Percentiles rank a stretch among this genome's conserved stretches.
These are phyloP conservation scores for Astrothelium subdiscretum DNA, from an alignment of 495 filamentous ascomycete genomes.

Conservation along the genomic window DNA sequence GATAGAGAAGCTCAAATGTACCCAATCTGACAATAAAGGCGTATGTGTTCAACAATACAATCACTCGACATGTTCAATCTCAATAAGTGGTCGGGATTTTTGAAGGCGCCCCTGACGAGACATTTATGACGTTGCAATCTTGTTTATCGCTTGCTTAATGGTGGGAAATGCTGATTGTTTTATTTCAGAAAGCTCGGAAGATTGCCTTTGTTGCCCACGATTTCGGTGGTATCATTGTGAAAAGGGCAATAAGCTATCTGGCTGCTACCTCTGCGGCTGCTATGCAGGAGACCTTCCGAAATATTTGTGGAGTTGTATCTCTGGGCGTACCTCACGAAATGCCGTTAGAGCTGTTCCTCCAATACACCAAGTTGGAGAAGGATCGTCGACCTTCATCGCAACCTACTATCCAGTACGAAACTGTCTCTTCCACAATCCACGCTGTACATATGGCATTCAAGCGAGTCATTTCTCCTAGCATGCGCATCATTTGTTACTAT, in stretches of 20 bases:
- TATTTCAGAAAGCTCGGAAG: background rate
- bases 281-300: background rate
- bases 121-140: background rate
- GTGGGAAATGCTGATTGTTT: background rate
- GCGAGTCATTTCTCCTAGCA: background rate
- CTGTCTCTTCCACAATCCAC: background rate
- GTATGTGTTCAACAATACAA: background rate
- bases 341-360: background rate
- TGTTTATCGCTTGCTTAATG: background rate
- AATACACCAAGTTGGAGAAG: background rate
- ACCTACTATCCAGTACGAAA: background rate
- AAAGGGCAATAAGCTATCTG: background rate
- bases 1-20: background rate
- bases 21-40: background rate
- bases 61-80: background rate
- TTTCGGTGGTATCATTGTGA: background rate
- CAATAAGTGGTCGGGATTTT: background rate
- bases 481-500: background rate
- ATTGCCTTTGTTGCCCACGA: background rate
- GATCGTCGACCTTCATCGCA: background rate
- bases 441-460: background rate
- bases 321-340: background rate
- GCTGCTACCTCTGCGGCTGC: background rate
- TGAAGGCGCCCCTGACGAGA: background rate
- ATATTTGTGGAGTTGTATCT: background rate